Evolutionary conservation across 2,329 filamentous ascomycete species (phyloP), one percentile per base, ranked within the genome.

Genomic region (Hypoxylon sp.): DNA sequence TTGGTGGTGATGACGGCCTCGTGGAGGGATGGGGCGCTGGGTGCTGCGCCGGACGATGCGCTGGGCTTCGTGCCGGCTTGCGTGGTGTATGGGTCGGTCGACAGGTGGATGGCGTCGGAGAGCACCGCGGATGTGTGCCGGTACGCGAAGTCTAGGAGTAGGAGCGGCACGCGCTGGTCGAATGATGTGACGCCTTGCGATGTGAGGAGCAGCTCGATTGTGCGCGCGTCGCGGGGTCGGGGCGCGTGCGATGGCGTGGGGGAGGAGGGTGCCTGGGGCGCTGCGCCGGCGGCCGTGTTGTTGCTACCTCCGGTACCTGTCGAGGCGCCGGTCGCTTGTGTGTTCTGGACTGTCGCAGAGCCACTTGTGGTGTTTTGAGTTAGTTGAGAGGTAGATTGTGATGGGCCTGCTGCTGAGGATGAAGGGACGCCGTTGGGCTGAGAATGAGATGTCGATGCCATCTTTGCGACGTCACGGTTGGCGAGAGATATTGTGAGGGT

Each of bases 141-240:
- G 85, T 96, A 96, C 53, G 93, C 92, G 77, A 95, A 95, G 82
- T 96, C 93, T 78, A 96, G 89, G 53, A 96, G 89, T 65, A 94
- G 89, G 0, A 95, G 87, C 0, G 93, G 93, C 1, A 96, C 92
- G 75, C 93, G 92, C 79, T 92, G 88, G 79, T 95, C 92, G 84
- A 93, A 96, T 44, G 90, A 86, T 3, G 91, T 90, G 8, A 95
- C 92, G 76, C 92, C 92, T 75, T 94, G 91, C 6, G 91, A 91
- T 19, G 90, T 91, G 53, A 96, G 89, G 56, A 96, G 87, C 17
- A 94, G 88, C 81, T 95, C 92, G 74, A 96, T 88, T 13, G 93
- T 89, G 75, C 92, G 90, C 15, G 91, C 88, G 79, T 96, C 93
- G 80, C 92, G 91, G 0, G 93, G 93, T 3, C 91, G 88, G 55